A percentile compares a stretch with the other conserved stretches of the same genome.
These are phyloP conservation scores for Pyrenophora tritici-repentis DNA, from an alignment of 2,329 filamentous ascomycete genomes.

Conservation along the genomic window DNA sequence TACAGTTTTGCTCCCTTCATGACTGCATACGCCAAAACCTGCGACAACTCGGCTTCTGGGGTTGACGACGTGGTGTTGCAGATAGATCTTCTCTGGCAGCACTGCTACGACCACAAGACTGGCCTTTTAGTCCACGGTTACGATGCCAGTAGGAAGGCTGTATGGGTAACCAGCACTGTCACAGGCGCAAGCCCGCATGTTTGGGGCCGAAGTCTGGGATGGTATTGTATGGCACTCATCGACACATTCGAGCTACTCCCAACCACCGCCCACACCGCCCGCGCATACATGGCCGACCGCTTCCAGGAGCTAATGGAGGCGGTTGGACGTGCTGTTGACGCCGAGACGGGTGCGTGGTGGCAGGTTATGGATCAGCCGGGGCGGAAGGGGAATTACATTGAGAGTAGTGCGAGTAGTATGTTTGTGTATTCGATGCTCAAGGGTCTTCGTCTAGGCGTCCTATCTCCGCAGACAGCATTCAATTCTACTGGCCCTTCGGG, in stretches of 20 bases:
- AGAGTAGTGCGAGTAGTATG: slow-evolving; percentile 64
- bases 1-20: slow-evolving; percentile 56
- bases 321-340: slow-evolving; percentile 42
- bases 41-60: not conserved
- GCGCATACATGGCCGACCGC: not conserved
- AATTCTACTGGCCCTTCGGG: not conserved
- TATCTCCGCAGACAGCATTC: not conserved
- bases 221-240: slow-evolving; percentile 60
- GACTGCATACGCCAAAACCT: slow-evolving; percentile 27
- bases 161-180: slow-evolving; percentile 55
- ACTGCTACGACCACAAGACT: slow-evolving; percentile 48
- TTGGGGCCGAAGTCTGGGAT: slow-evolving; percentile 61
- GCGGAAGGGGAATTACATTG: slow-evolving; percentile 61
- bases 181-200: slow-evolving; percentile 59
- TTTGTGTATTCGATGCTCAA: slow-evolving; percentile 60
- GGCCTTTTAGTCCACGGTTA: slow-evolving; percentile 61
- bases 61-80: slow-evolving; percentile 23
- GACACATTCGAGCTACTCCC: slow-evolving; percentile 54
- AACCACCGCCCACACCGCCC: not conserved
- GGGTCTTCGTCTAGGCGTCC: slow-evolving; percentile 50
- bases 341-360: slow-evolving; percentile 58
- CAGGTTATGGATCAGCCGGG: slow-evolving; percentile 59
- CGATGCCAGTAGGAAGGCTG: slow-evolving; percentile 54
- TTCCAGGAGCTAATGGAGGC: slow-evolving; percentile 30
- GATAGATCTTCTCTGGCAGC: slow-evolving; percentile 50